Evolutionary conservation across 106 monocot species (phyloP).

Genomic region (Allium cepa): DNA sequence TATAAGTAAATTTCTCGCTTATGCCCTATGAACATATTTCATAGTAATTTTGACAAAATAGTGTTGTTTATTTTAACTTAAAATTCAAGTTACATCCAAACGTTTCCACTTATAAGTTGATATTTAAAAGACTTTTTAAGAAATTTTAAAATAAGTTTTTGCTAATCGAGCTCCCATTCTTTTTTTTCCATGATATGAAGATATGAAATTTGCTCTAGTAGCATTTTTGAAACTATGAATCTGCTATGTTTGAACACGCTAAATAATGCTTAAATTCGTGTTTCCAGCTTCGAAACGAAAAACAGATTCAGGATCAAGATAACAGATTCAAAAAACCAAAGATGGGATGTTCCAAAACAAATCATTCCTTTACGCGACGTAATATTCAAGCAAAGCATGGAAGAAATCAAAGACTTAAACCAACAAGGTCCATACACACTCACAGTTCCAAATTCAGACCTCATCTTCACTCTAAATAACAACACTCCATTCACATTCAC

Average conservation of each 20-base stretch:
- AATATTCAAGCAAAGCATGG: too few species aligned
- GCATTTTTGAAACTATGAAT: background rate
- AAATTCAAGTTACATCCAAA: too few species aligned
- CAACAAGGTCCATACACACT: slow-evolving; percentile 7
- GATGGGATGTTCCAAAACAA: slow-evolving; percentile 51
- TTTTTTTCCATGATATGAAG: background rate
- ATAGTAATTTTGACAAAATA: background rate
- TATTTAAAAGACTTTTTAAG: background rate
- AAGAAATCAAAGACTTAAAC: too few species aligned
- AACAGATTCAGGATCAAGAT: slow-evolving; percentile 41
- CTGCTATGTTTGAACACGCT: background rate
- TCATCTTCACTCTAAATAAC: slow-evolving; percentile 27
- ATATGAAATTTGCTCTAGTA: background rate
- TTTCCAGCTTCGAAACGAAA: slow-evolving; percentile 39
- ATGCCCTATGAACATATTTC: background rate
- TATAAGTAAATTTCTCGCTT: background rate
- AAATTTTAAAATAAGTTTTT: background rate
- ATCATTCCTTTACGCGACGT: slow-evolving; percentile 21
- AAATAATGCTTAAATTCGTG: background rate
- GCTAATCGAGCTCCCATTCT: background rate
- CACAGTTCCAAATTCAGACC: slow-evolving; percentile 22
- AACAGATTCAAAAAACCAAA: slow-evolving; percentile 24
- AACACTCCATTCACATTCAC: slow-evolving; percentile 35
- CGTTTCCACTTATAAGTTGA: too few species aligned
- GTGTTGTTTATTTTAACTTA: too few species aligned